phyloP scores from a whole-genome alignment of 495 filamentous ascomycete genomes.

The Trichoderma gamsii region DNA sequence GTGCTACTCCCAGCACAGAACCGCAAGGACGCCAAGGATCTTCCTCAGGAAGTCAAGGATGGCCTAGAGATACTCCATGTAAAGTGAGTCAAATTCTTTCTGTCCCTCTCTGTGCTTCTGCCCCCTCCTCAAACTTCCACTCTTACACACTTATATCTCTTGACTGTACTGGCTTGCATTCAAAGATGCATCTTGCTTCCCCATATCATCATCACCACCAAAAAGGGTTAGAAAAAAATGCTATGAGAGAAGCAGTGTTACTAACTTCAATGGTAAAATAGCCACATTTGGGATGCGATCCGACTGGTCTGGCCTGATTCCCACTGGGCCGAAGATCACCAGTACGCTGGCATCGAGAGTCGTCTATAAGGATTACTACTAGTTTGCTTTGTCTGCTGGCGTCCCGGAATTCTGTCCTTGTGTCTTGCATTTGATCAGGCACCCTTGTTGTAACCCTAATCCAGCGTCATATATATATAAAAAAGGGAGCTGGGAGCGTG shows the following conservation, averaged over 20 bases:
- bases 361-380: conserved; percentile 24
- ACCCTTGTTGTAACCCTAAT: neutral
- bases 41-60: conserved; percentile 83
- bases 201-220: neutral
- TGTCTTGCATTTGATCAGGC: neutral
- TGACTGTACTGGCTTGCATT: neutral
- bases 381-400: neutral
- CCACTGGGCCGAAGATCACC: conserved; percentile 67
- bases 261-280: conserved; percentile 31
- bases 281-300: conserved; percentile 87
- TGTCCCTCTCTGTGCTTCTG: neutral
- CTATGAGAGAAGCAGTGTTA: neutral
- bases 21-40: conserved; percentile 85
- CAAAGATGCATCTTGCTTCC: neutral
- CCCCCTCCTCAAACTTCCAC: conserved; percentile 7
- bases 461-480: neutral
- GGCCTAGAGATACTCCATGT: conserved; percentile 87
- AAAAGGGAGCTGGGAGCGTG: neutral
- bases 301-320: conserved; percentile 77
- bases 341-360: conserved; percentile 33
- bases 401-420: neutral
- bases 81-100: conserved; percentile 46
- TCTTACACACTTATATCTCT: conserved; percentile 11
- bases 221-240: neutral
- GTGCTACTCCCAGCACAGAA: conserved; percentile 86